Evolutionary conservation across 257 asterid genomes (phyloP).

Genomic region (Jasminum sambac): DNA sequence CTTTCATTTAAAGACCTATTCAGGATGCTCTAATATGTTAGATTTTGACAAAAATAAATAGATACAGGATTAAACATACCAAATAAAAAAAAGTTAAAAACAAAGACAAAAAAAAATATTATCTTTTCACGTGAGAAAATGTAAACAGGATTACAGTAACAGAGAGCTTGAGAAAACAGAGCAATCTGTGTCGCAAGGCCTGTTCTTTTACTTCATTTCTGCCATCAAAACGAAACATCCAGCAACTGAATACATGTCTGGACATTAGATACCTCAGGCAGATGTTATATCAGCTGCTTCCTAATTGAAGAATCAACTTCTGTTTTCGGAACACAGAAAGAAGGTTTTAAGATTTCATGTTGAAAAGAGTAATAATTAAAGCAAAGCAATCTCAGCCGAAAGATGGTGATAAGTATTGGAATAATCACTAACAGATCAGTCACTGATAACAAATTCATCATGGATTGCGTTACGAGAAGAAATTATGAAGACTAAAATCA

Average conservation of each 20-base stretch:
- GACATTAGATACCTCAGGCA: conserved; percentile 63
- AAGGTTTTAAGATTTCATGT: neutral
- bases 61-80: too few relatives aligned
- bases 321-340: neutral
- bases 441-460: conserved; percentile 38
- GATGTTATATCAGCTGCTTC: neutral
- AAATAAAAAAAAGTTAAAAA: too few relatives aligned
- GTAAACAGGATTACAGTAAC: conserved; percentile 52
- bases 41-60: too few relatives aligned
- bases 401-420: conserved; percentile 61
- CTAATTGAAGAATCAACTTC: neutral
- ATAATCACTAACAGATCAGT: conserved; percentile 54
- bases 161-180: conserved; percentile 33
- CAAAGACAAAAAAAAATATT: too few relatives aligned
- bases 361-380: neutral
- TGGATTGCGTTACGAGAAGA: too few relatives aligned
- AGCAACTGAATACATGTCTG: conserved; percentile 37
- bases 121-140: conserved; percentile 1
- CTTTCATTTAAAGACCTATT: too few relatives aligned
- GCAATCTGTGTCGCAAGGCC: conserved; percentile 72
- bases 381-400: conserved; percentile 72
- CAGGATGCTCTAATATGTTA: too few relatives aligned
- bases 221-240: conserved; percentile 60
- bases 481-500: too few relatives aligned
- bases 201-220: conserved; percentile 36